phyloP scores from a whole-genome alignment of 345 rosid species.

The Populus deltoides region DNA sequence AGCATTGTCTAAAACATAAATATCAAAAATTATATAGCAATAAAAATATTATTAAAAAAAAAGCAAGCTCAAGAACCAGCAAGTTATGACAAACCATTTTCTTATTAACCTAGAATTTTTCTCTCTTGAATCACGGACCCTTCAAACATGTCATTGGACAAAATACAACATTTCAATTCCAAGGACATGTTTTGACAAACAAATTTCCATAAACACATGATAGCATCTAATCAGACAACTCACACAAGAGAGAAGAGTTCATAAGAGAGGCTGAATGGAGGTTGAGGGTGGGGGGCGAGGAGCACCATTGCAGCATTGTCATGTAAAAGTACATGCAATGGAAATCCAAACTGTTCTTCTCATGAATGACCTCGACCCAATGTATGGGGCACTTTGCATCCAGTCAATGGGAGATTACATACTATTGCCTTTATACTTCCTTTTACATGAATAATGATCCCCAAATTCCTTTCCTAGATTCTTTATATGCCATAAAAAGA shows the following conservation, averaged over 20 bases:
- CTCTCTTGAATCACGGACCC: not conserved
- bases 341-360: not conserved
- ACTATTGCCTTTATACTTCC: not conserved
- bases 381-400: not conserved
- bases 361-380: not conserved
- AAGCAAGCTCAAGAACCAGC: not conserved
- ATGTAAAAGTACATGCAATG: not conserved
- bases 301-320: not conserved
- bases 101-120: not conserved
- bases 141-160: not conserved
- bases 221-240: too few relatives aligned
- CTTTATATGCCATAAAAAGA: not conserved
- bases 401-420: not conserved
- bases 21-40: conserved; percentile 9
- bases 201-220: not conserved
- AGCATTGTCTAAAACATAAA: conserved; percentile 80
- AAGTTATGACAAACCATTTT: not conserved
- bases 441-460: not conserved
- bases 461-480: not conserved
- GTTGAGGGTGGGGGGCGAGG: not conserved
- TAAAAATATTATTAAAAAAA: not conserved
- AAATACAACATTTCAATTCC: not conserved
- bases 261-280: not conserved
- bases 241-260: not conserved
- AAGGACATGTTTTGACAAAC: not conserved